Percentiles rank a stretch among this genome's conserved stretches.
These are phyloP conservation scores for Xylariales sp. DNA, from an alignment of 2,329 filamentous ascomycete genomes.

Conservation along the genomic window DNA sequence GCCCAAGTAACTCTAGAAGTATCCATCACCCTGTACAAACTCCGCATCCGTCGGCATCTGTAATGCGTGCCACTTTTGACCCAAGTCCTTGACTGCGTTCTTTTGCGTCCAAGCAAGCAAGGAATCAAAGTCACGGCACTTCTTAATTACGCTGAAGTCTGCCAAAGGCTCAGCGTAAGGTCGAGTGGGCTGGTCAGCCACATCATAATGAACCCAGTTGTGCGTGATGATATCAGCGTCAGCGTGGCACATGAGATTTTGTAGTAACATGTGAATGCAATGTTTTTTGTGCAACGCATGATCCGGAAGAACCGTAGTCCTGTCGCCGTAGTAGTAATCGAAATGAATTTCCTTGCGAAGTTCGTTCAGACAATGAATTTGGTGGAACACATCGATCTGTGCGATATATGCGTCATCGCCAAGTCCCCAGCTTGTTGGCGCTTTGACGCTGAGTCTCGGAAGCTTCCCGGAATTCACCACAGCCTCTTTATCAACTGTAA, in stretches of 20 bases:
- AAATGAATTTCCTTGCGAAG: constrained; percentile 10
- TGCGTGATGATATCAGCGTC: constrained; percentile 12
- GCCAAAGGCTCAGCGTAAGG: neutral
- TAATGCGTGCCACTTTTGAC: no score
- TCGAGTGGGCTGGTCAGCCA: neutral
- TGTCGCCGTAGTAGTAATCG: constrained; percentile 9
- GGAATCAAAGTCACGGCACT: constrained; percentile 4
- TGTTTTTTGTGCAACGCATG: constrained; percentile 8
- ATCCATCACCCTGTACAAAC: no score
- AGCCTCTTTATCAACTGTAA: constrained; percentile 4
- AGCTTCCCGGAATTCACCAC: constrained; percentile 4
- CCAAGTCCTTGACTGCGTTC: no score
- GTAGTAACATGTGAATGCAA: constrained; percentile 8
- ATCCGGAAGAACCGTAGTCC: neutral
- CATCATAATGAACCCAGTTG: constrained; percentile 7
- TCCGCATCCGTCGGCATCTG: no score
- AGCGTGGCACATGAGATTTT: constrained; percentile 11
- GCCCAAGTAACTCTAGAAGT: no score
- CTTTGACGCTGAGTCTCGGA: neutral
- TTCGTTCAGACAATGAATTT: constrained; percentile 11
- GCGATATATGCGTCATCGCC: constrained; percentile 4
- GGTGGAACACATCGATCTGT: constrained; percentile 10
- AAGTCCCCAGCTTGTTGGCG: constrained; percentile 3
- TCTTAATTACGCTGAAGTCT: constrained; percentile 6
- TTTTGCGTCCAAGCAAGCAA: no score